phyloP scores from a whole-genome alignment of 225 moss, liverwort and hornwort species.

The Physcomitrium patens region DNA sequence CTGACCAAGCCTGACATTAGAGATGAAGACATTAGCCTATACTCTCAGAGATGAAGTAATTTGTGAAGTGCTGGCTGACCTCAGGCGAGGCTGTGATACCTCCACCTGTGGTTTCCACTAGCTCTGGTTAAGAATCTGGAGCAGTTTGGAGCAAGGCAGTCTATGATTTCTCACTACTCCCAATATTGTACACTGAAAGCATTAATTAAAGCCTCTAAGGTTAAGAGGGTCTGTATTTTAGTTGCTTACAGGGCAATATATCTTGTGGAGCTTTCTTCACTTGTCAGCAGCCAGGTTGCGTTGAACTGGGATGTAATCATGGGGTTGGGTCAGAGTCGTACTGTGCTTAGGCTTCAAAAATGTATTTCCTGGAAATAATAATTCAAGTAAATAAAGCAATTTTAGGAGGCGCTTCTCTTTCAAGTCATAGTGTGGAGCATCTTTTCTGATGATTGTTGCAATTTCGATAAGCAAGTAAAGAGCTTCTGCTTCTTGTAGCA shows the following conservation, averaged over 20 bases:
- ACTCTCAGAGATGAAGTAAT: slow-evolving; percentile 26
- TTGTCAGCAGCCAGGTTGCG: background rate
- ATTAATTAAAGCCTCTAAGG: slow-evolving; percentile 23
- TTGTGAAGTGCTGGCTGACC: slow-evolving; percentile 11
- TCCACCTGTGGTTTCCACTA: slow-evolving; percentile 14
- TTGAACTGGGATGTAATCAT: slow-evolving; percentile 3
- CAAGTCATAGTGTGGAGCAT: background rate
- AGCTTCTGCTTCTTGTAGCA: no score
- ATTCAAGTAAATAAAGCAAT: background rate
- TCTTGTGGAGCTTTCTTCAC: slow-evolving; percentile 12
- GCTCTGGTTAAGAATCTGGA: slow-evolving; percentile 19
- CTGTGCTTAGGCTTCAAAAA: slow-evolving; percentile 12
- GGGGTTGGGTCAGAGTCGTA: slow-evolving; percentile 15
- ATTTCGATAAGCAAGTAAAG: no score
- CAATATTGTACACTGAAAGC: slow-evolving; percentile 44
- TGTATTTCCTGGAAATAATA: slow-evolving; percentile 21
- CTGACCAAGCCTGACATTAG: slow-evolving; percentile 24
- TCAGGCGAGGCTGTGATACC: slow-evolving; percentile 1
- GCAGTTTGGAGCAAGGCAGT: slow-evolving; percentile 26
- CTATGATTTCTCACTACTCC: slow-evolving; percentile 9
- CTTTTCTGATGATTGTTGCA: background rate
- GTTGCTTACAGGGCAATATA: slow-evolving; percentile 27
- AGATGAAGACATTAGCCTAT: no score
- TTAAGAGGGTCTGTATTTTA: slow-evolving; percentile 28
- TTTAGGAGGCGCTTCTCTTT: no score